A percentile compares a stretch with the other conserved stretches of the same genome.
Evolutionary conservation across 495 filamentous ascomycete genomes (phyloP).

Genomic region (Aspergillus asperescens): DNA sequence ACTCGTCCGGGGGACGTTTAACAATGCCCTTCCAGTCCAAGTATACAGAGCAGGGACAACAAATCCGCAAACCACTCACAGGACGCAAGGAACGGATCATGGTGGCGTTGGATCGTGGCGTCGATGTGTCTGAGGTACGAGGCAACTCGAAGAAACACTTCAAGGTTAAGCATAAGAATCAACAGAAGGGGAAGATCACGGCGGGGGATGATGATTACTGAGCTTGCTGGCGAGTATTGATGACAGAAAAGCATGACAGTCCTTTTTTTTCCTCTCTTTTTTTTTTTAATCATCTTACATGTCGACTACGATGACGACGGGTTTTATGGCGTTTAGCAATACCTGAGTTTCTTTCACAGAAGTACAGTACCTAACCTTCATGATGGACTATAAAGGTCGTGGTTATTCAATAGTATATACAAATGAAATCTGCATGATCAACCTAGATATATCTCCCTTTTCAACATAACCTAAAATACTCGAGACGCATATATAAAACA

Average conservation of each 20-base stretch:
- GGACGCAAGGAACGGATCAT: slow-evolving; percentile 81
- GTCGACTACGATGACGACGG: slow-evolving; percentile 9
- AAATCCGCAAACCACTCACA: slow-evolving; percentile 61
- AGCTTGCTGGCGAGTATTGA: slow-evolving; percentile 15
- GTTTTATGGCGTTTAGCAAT: slow-evolving; percentile 4
- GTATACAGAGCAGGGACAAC: slow-evolving; percentile 73
- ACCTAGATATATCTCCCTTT: not conserved
- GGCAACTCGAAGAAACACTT: slow-evolving; percentile 87
- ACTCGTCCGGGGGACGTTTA: slow-evolving; percentile 57
- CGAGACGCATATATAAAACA: too few relatives aligned
- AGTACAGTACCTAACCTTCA: not conserved
- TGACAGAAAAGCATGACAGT: slow-evolving; percentile 4
- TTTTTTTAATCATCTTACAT: not conserved
- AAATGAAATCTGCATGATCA: not conserved
- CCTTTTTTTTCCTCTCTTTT: not conserved
- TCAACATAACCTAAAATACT: too few relatives aligned
- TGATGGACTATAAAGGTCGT: not conserved
- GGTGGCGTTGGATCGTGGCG: slow-evolving; percentile 75
- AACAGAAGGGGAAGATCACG: slow-evolving; percentile 48
- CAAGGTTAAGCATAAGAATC: slow-evolving; percentile 71
- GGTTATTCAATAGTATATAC: not conserved
- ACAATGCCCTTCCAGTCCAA: slow-evolving; percentile 78
- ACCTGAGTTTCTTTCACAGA: not conserved
- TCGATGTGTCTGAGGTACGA: slow-evolving; percentile 78
- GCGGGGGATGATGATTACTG: slow-evolving; percentile 37